Percentiles rank a stretch among this genome's conserved stretches.
These are phyloP conservation scores for Xylariaceae sp. DNA, from an alignment of 2,329 filamentous ascomycete genomes.

Conservation along the genomic window DNA sequence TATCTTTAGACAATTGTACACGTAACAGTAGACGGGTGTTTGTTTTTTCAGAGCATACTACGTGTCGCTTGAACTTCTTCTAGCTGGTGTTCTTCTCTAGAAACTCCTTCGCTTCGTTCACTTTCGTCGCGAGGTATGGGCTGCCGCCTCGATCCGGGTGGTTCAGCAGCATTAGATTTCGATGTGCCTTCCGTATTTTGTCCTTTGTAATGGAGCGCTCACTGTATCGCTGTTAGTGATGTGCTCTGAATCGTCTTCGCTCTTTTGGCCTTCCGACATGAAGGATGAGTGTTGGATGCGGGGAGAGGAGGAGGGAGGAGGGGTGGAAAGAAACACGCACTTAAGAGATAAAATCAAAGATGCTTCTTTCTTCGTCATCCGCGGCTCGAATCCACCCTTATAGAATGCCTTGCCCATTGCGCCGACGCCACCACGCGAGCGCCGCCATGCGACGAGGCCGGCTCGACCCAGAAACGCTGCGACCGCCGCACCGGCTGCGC, in stretches of 20 bases:
- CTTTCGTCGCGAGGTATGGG: slow-evolving; percentile 94
- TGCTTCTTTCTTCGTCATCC: slow-evolving; percentile 93
- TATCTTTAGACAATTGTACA: neutral
- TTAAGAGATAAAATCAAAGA: slow-evolving; percentile 87
- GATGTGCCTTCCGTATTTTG: slow-evolving; percentile 92
- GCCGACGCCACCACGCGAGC: slow-evolving; percentile 78
- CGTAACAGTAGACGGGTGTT: neutral
- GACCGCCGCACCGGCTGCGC: slow-evolving; percentile 55
- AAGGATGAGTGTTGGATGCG: too few relatives aligned
- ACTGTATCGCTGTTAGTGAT: slow-evolving; percentile 51
- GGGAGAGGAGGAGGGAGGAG: neutral
- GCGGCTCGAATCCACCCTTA: slow-evolving; percentile 96
- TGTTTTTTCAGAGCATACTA: neutral
- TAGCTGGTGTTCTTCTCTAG: slow-evolving; percentile 71
- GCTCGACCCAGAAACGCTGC: slow-evolving; percentile 77
- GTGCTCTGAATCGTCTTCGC: neutral
- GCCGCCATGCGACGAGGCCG: slow-evolving; percentile 84
- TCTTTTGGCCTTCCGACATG: too few relatives aligned
- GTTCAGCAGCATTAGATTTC: slow-evolving; percentile 95
- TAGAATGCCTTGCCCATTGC: slow-evolving; percentile 91
- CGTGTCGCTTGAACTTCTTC: too few relatives aligned
- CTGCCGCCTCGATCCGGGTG: slow-evolving; percentile 97
- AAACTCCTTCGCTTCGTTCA: slow-evolving; percentile 98
- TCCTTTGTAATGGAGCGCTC: slow-evolving; percentile 90
- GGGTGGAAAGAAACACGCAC: slow-evolving; percentile 57